phyloP scores from a whole-genome alignment of 176 grass and related monocot species.

The Triticum timopheevii region DNA sequence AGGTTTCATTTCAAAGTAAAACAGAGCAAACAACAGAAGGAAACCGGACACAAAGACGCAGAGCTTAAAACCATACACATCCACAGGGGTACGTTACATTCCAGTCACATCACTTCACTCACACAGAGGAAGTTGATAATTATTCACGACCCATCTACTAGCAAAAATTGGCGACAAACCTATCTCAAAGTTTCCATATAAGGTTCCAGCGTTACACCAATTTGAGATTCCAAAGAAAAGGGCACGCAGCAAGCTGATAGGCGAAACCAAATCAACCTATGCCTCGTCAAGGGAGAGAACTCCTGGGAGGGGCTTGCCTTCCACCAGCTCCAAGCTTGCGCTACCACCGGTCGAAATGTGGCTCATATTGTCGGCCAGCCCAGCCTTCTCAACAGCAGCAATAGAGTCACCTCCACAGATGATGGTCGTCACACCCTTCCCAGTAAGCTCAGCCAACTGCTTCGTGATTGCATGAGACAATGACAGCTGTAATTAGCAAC shows the following conservation, averaged over 20 bases:
- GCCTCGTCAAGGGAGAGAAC: conserved; percentile 86
- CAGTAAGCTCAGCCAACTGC: conserved; percentile 85
- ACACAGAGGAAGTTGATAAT: conserved; percentile 30
- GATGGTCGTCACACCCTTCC: conserved; percentile 72
- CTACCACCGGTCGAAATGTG: conserved; percentile 92
- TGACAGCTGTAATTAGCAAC: not conserved
- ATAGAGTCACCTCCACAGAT: conserved; percentile 91
- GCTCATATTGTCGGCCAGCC: conserved; percentile 93
- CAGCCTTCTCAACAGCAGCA: conserved; percentile 91
- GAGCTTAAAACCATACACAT: not conserved
- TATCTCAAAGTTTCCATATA: conserved; percentile 37
- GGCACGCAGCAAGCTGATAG: not conserved
- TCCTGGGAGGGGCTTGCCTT: conserved; percentile 90
- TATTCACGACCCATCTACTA: conserved; percentile 57
- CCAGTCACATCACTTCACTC: conserved; percentile 16
- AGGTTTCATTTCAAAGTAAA: no score
- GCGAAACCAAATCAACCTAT: conserved; percentile 30
- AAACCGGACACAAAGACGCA: not conserved
- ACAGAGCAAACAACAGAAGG: not conserved
- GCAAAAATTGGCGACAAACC: conserved; percentile 49
- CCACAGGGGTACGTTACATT: conserved; percentile 13
- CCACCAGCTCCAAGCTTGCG: conserved; percentile 86
- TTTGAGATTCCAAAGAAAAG: conserved; percentile 18
- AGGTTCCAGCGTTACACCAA: conserved; percentile 28
- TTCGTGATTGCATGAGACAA: conserved; percentile 71